phyloP scores from a whole-genome alignment of 73 alveolate genomes.

The Paramecium sonneborni region DNA sequence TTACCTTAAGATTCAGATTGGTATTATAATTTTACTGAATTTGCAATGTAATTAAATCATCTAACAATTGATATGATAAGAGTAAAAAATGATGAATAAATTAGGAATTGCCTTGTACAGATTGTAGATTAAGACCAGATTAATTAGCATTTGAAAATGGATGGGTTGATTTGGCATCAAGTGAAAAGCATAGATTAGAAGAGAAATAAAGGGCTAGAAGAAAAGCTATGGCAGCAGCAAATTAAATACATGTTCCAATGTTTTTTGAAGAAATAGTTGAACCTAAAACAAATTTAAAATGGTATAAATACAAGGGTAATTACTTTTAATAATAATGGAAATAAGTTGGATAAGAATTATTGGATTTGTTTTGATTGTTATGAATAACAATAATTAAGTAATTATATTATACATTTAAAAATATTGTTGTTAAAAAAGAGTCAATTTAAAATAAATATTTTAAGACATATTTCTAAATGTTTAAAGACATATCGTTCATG shows the following conservation, averaged over 20 bases:
- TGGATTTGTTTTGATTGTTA: conserved; percentile 51
- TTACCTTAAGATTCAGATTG: conserved; percentile 82
- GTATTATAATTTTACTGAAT: conserved; percentile 80
- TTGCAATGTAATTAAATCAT: conserved; percentile 87
- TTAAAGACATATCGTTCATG: background rate
- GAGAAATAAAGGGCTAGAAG: conserved; percentile 90
- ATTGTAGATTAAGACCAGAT: conserved; percentile 96
- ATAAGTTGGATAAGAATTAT: conserved; percentile 53
- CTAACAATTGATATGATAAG: conserved; percentile 72
- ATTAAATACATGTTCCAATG: conserved; percentile 76
- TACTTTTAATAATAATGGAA: conserved; percentile 64
- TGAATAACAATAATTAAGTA: background rate
- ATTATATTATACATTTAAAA: background rate
- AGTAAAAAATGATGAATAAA: background rate
- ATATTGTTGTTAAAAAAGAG: background rate
- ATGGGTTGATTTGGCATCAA: conserved; percentile 83
- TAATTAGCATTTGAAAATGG: conserved; percentile 92
- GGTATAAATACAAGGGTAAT: conserved; percentile 74
- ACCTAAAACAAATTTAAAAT: conserved; percentile 67
- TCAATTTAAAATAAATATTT: background rate
- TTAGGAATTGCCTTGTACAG: conserved; percentile 87
- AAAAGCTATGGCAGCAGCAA: conserved; percentile 78
- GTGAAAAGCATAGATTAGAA: conserved; percentile 89
- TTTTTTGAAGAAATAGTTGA: conserved; percentile 82
- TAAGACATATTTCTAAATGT: background rate